Percentiles rank a stretch among this genome's conserved stretches.
Conservation (phyloP, 2,329 filamentous ascomycete species). For the Pyrenophora seminiperda region DNA sequence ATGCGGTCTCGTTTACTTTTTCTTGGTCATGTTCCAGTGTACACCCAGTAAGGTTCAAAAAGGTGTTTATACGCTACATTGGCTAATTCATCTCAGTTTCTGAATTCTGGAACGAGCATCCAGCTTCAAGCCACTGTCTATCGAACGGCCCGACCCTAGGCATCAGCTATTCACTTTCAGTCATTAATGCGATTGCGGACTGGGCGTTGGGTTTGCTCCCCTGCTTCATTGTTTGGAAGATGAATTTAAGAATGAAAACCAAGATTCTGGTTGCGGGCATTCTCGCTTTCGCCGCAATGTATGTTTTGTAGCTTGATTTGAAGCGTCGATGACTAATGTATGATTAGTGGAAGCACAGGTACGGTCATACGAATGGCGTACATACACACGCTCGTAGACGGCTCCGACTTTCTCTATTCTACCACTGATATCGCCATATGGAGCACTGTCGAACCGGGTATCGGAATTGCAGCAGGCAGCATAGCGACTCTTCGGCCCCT, state of each 20-base stretch:
- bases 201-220: conserved; percentile 44
- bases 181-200: conserved; percentile 39
- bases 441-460: conserved; percentile 42
- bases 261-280: conserved; percentile 60
- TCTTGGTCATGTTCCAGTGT: conserved; percentile 60
- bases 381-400: conserved; percentile 45
- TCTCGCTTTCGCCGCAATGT: conserved; percentile 54
- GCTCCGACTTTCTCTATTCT: conserved; percentile 51
- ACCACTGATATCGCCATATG: conserved; percentile 52
- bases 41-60: conserved; percentile 42
- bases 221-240: conserved; percentile 59
- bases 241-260: conserved; percentile 60
- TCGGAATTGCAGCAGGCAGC: conserved; percentile 54
- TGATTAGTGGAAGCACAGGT: conserved; percentile 56
- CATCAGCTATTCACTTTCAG: conserved; percentile 53
- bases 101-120: conserved; percentile 57
- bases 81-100: conserved; percentile 36
- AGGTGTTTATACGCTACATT: neutral
- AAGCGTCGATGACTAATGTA: neutral
- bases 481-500: conserved; percentile 58
- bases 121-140: conserved; percentile 50
- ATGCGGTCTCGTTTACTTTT: conserved; percentile 56
- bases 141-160: conserved; percentile 55
- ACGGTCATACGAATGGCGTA: conserved; percentile 56
- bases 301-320: neutral